phyloP scores from a whole-genome alignment of 805 yeast species.

The Metschnikowia vanudenii region DNA sequence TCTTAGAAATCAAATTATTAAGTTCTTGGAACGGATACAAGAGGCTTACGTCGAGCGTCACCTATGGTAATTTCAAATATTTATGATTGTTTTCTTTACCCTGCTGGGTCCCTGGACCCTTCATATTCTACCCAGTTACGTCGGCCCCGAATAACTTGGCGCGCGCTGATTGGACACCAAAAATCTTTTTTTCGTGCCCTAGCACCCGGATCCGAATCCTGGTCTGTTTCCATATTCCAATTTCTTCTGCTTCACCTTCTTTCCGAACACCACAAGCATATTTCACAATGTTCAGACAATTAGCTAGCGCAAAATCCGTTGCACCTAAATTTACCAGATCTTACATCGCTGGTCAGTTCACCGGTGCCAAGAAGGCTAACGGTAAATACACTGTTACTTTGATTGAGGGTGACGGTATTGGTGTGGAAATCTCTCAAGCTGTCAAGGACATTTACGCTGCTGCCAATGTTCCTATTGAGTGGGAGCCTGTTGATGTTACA shows the following conservation, averaged over 20 bases:
- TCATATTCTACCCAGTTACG: not conserved
- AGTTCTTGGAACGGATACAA: too few relatives aligned
- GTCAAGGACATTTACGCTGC: conserved; percentile 92
- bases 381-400: conserved; percentile 93
- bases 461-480: conserved; percentile 92
- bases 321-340: conserved; percentile 33
- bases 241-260: conserved; percentile 13
- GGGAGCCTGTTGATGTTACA: conserved; percentile 96
- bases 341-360: conserved; percentile 63
- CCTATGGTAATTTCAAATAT: too few relatives aligned
- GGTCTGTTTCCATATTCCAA: conserved; percentile 3
- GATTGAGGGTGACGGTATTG: conserved; percentile 99
- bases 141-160: conserved; percentile 19
- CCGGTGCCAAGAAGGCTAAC: conserved; percentile 61
- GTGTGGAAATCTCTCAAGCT: conserved; percentile 90
- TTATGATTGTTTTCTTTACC: not conserved
- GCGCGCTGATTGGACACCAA: conserved; percentile 22
- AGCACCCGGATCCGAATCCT: conserved; percentile 10
- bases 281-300: conserved; percentile 21
- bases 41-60: too few relatives aligned
- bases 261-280: conserved; percentile 5
- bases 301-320: conserved; percentile 20
- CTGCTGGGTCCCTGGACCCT: not conserved
- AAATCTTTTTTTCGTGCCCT: conserved; percentile 18
- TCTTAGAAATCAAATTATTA: too few relatives aligned